Evolutionary conservation across 345 rosid species (phyloP), one percentile per base, ranked within the genome.

Genomic region (Rhizophora mangle): DNA sequence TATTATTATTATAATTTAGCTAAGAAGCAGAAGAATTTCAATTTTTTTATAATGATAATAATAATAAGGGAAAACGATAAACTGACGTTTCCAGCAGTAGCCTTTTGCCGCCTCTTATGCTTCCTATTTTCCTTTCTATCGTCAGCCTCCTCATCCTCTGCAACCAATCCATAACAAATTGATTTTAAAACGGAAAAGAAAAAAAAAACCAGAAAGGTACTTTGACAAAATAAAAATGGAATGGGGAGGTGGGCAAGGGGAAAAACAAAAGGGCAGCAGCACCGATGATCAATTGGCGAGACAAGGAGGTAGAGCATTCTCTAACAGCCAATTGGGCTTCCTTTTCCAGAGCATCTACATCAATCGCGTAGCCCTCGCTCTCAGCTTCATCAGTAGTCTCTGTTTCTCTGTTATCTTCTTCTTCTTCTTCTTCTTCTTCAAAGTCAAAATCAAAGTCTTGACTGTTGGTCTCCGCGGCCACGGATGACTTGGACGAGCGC

Each of bases 241-340:
- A 13, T 43, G 18, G 49, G 49, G 18, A 11, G 18, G 49, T 34
- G 19, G 18, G 4, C 60, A 7, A 9, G 6, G 30, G 60, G 30
- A 0, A 29, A 49, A 56, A 16, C 6, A 60, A 34, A 4, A 39
- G 46, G 1, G 49, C 27, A 65, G 27, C 69, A 37, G 19, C 58
- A 93, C 97, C 93, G 60, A 85, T 75, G 73, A 29, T 82, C n/a
- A 93, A 77, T 60, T 85, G 76, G 62, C 85, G 85, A 69, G 91
- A 89, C 62, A 93, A 72, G n/a, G 86, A 85, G 5, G 78, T 46
- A 21, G 94, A 77, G 62, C 76, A 91, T 53, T 88, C 92, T 9
- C 74, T 75, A 31, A 75, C 97, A 20, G 85, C 92, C n/a, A 68
- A 83, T 49, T 75, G 71, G 0, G 97, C 98, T 80, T 93, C 96